These are phyloP conservation scores for Mediolabrus comicus DNA, from an alignment of 108 stramenopile genomes.

Conservation along the genomic window DNA sequence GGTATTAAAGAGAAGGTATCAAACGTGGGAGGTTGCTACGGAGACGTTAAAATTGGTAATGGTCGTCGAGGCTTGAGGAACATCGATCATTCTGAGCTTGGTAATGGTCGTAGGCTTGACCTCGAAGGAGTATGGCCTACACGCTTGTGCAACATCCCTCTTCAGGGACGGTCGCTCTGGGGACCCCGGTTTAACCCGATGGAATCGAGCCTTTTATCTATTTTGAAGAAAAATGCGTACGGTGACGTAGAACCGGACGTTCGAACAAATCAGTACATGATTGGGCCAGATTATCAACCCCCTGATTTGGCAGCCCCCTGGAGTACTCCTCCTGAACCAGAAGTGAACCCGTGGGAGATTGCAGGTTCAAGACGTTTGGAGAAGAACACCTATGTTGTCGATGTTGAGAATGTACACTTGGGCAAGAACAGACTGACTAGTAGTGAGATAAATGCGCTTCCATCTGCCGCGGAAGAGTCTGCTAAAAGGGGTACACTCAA, in stretches of 20 bases:
- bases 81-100: not conserved
- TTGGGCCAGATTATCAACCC: constrained; percentile 4
- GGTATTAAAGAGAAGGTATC: constrained; percentile 36
- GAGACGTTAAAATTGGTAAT: constrained; percentile 9
- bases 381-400: not conserved
- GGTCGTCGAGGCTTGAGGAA: constrained; percentile 9
- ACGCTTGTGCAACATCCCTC: constrained; percentile 32
- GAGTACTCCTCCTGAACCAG: constrained; percentile 11
- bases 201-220: constrained; percentile 26
- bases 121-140: constrained; percentile 19
- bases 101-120: constrained; percentile 10
- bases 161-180: constrained; percentile 38
- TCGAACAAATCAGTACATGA: constrained; percentile 14
- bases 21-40: constrained; percentile 15
- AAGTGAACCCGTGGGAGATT: constrained; percentile 16
- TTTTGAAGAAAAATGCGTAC: constrained; percentile 26
- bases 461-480: not conserved
- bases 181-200: constrained; percentile 28
- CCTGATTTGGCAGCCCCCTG: constrained; percentile 11
- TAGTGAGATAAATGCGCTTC: not conserved
- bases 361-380: constrained; percentile 12
- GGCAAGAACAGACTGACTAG: not conserved
- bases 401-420: not conserved
- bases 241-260: constrained; percentile 29
- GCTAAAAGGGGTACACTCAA: not conserved